Conservation (phyloP, 2,329 filamentous ascomycete genomes). For the Phialocephala subalpina region DNA sequence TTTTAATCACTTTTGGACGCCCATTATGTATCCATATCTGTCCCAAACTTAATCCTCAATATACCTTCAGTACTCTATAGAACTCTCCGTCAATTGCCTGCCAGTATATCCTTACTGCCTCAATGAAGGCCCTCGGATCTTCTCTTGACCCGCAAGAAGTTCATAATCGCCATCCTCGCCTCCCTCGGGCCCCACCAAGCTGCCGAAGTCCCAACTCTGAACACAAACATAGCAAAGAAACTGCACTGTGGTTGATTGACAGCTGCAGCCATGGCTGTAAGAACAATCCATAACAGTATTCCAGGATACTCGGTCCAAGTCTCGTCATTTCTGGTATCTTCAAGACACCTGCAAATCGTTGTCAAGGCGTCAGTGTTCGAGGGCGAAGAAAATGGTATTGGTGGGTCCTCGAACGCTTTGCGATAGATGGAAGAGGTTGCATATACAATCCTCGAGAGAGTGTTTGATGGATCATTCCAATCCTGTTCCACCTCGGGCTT, state of each 20-base stretch:
- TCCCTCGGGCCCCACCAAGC: slow-evolving; percentile 9
- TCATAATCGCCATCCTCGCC: slow-evolving; percentile 5
- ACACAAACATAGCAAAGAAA: slow-evolving; percentile 14
- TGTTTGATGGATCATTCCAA: not conserved
- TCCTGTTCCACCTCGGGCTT: not conserved
- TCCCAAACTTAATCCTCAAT: too few species aligned
- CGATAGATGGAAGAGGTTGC: slow-evolving; percentile 10
- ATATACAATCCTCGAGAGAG: not conserved
- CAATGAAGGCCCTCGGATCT: not conserved
- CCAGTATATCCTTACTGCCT: too few species aligned
- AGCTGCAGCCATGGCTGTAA: slow-evolving; percentile 6
- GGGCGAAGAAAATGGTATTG: not conserved
- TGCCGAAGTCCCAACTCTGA: slow-evolving; percentile 10
- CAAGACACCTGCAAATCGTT: not conserved
- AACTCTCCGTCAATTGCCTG: too few species aligned
- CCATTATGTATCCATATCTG: not conserved
- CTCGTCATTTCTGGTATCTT: slow-evolving; percentile 2
- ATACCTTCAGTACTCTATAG: too few species aligned
- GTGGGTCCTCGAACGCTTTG: not conserved
- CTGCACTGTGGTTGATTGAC: slow-evolving; percentile 1
- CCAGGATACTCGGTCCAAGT: slow-evolving; percentile 10
- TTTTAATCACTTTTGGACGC: not conserved
- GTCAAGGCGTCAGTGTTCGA: not conserved
- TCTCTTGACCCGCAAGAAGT: slow-evolving; percentile 13
- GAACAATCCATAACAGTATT: slow-evolving; percentile 12